A percentile compares a stretch with the other conserved stretches of the same genome.
These are phyloP conservation scores for Eucalyptus tenuipes DNA, from an alignment of 345 rosid species.

Conservation along the genomic window DNA sequence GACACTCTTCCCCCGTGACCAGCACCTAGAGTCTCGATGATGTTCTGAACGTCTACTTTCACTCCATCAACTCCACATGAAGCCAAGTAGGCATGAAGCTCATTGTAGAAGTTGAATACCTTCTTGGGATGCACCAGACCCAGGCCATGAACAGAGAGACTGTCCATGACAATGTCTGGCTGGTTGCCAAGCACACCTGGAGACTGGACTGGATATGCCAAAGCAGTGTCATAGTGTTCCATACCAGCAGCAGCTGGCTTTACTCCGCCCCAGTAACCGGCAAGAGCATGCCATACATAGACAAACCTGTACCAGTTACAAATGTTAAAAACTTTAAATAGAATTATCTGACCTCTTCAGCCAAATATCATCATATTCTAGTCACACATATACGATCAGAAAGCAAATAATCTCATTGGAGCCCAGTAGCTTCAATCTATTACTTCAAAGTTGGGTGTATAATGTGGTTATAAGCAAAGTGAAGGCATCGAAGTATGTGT, in stretches of 20 bases:
- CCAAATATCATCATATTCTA: not conserved
- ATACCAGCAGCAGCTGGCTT: slow-evolving; percentile 88
- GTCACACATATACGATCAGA: not conserved
- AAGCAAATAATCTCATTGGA: not conserved
- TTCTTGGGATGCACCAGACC: slow-evolving; percentile 92
- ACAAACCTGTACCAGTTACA: slow-evolving; percentile 33
- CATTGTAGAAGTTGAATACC: slow-evolving; percentile 92
- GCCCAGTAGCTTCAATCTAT: not conserved
- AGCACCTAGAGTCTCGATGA: slow-evolving; percentile 90
- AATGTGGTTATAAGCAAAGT: not conserved
- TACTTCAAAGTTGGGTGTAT: not conserved
- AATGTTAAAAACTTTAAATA: not conserved
- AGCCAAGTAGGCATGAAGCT: slow-evolving; percentile 88
- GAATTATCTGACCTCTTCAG: not conserved
- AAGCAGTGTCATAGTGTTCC: slow-evolving; percentile 87
- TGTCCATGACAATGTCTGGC: slow-evolving; percentile 91
- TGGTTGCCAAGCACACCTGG: slow-evolving; percentile 90
- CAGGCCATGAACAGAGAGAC: slow-evolving; percentile 76
- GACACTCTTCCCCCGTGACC: slow-evolving; percentile 96
- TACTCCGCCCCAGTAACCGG: slow-evolving; percentile 99
- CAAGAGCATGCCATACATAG: slow-evolving; percentile 96
- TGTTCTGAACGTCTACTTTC: slow-evolving; percentile 94
- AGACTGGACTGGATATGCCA: slow-evolving; percentile 84
- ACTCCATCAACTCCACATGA: slow-evolving; percentile 96
- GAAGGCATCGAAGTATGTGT: not conserved